Base-by-base conservation (phyloP, 1,284 basidiomycete genomes). In the Ceratorhiza oryzae-sativae region DNA sequence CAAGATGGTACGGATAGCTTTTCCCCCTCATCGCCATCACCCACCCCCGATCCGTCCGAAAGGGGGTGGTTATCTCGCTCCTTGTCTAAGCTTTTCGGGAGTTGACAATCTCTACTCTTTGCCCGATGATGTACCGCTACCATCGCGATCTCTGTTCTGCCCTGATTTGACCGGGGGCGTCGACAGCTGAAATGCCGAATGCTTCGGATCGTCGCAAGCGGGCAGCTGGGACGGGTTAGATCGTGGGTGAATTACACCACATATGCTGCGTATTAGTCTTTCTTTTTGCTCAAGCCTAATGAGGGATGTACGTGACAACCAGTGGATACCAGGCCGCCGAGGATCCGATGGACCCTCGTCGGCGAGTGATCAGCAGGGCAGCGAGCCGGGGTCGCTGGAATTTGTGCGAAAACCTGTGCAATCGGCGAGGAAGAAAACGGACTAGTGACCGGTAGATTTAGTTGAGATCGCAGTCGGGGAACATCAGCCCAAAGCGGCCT, bases 1-100 rank as follows among this genome's bases (percentile, higher is more conserved):
- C 82, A 87, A 80, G 89, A 92, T 79, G 91, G 91, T 93, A 90
- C 86, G 91, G 81, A 78, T 81, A 84, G 84, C 83, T 90, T 88
- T 82, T 81, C 86, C 71, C 76, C 77, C 77, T 34, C 53, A 60
- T 74, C 67, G 55, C 63, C 73, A 67, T 73, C 74, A 49, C 55
- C 74, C 72, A 53, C 53, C 53, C 65, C 65, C 65, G 65, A 68
- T 68, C 49, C 51, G 46, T 59, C 46, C 71, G 36, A 78, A 80
- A 78, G 86, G 84, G 85, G 86, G 77, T 90, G 88, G 89, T 80
- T 87, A 80, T 88, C 87, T 86, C 85, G 87, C 80, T 82, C 84
- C 76, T 88, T 86, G 86, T 84, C 86, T 81, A 86, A 83, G 80
- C 86, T 90, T 80, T 88, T 86, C 82, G 86, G 88, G 76, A 82